Evolutionary conservation across 495 filamentous ascomycete genomes (phyloP), one percentile per base, ranked within the genome.

Genomic region (Aspergillus wentii): DNA sequence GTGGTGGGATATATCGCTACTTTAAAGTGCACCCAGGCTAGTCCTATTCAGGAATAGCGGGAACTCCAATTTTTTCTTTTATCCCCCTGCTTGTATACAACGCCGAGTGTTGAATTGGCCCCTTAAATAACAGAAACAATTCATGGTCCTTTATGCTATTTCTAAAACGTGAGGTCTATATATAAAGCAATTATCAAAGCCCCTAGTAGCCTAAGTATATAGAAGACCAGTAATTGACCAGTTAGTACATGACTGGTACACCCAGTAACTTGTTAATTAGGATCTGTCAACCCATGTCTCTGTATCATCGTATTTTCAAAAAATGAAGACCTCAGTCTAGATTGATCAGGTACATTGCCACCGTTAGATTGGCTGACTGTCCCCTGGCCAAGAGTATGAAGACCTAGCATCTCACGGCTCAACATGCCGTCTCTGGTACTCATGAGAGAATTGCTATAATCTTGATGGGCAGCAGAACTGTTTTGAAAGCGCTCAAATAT

Each of bases 401-500:
- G 14, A n/a, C 26, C 26, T 4, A 29, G 11, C 10, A n/a, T 29
- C 10, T n/a, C 10, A 4, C 11, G 4, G 10, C 11, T 29, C 3
- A 29, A n/a, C 4, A 13, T 9, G 26, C 11, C 26, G 14, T 29
- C 10, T 4, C 14, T 3, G 10, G 26, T 4, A n/a, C 14, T 13
- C 14, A 13, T 4, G 14, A 29, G 14, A n/a, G 4, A 29, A n/a
- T n/a, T n/a, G 14, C 26, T 29, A 29, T 4, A 13, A 5, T 4
- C 26, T 29, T 29, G 26, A 29, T n/a, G 11, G 26, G 26, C 14
- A 29, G 26, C 22, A 4, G 23, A 17, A n/a, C 39, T 21, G 4
- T 25, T n/a, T n/a, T 41, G 35, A 21, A 51, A 51, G 4, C 48
- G 39, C 8, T 46, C 41, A 11, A 44, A 32, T 36, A 55, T 40